These are phyloP conservation scores for Clarireedia homoeocarpa DNA, from an alignment of 2,329 filamentous ascomycete species.

Conservation along the genomic window DNA sequence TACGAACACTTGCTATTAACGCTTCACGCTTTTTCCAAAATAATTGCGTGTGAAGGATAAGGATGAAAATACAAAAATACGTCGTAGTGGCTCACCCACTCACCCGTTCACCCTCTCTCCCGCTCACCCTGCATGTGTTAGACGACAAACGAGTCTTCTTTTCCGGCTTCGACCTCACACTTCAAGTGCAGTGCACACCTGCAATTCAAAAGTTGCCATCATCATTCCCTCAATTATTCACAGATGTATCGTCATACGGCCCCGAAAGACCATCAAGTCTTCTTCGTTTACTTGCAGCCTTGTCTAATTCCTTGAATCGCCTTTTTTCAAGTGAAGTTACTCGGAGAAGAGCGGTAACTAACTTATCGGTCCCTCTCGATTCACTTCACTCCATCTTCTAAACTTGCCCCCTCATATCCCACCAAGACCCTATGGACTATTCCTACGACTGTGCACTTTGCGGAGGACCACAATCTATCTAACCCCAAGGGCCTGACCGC, in stretches of 20 bases:
- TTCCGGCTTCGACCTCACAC: too few species aligned
- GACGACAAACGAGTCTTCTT: too few species aligned
- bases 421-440: conserved; percentile 7
- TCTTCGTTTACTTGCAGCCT: conserved; percentile 7
- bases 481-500: conserved; percentile 45
- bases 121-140: too few species aligned
- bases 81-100: too few species aligned
- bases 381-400: background rate
- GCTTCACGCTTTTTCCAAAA: too few species aligned
- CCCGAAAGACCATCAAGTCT: conserved; percentile 6
- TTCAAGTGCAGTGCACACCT: background rate
- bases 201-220: background rate
- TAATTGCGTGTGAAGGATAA: too few species aligned
- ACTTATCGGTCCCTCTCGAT: background rate
- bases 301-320: conserved; percentile 3
- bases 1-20: too few species aligned
- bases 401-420: background rate
- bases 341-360: background rate
- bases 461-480: conserved; percentile 33
- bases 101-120: too few species aligned
- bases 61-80: too few species aligned
- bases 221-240: conserved; percentile 7
- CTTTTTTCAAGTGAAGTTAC: background rate
- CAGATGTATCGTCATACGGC: conserved; percentile 7
- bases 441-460: conserved; percentile 6